Conservation (phyloP, 163 green algal genomes). For the Scenedesmus sp. region DNA sequence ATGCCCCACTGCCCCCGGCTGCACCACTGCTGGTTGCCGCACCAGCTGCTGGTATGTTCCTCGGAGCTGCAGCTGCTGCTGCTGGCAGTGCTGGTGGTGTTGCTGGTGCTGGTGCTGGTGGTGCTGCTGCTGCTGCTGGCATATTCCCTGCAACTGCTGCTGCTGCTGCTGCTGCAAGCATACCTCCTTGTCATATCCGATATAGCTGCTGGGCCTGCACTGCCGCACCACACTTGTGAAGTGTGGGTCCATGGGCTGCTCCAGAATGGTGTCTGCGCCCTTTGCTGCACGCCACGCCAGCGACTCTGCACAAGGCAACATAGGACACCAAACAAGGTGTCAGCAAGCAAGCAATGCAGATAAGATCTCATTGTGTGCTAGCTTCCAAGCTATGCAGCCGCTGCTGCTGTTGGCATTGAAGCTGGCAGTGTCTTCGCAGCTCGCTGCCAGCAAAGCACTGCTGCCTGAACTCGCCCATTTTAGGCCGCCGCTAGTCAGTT, state of each 20-base stretch:
- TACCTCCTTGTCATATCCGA: slow-evolving; percentile 48
- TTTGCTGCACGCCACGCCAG: slow-evolving; percentile 27
- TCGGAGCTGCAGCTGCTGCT: not conserved
- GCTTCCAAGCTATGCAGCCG: not conserved
- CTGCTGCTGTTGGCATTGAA: not conserved
- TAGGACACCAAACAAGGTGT: too few relatives aligned
- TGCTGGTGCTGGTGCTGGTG: not conserved
- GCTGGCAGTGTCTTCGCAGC: not conserved
- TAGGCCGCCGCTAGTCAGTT: not conserved
- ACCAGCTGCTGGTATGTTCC: too few relatives aligned
- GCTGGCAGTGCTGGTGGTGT: not conserved
- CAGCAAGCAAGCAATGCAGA: not conserved
- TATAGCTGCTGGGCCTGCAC: slow-evolving; percentile 55
- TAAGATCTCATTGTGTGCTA: too few relatives aligned
- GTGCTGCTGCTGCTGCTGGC: not conserved
- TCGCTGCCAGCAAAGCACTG: not conserved
- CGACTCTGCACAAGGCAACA: not conserved
- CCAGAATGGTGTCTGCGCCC: slow-evolving; percentile 40
- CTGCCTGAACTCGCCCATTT: not conserved
- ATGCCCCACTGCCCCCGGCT: too few relatives aligned
- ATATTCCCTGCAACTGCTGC: not conserved
- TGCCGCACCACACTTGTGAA: slow-evolving; percentile 15
- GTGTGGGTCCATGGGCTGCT: slow-evolving; percentile 11
- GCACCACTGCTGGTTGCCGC: too few relatives aligned
- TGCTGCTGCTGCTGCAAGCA: not conserved